phyloP scores from a whole-genome alignment of 129 eudicot genomes.

The Kitagawia praeruptora region DNA sequence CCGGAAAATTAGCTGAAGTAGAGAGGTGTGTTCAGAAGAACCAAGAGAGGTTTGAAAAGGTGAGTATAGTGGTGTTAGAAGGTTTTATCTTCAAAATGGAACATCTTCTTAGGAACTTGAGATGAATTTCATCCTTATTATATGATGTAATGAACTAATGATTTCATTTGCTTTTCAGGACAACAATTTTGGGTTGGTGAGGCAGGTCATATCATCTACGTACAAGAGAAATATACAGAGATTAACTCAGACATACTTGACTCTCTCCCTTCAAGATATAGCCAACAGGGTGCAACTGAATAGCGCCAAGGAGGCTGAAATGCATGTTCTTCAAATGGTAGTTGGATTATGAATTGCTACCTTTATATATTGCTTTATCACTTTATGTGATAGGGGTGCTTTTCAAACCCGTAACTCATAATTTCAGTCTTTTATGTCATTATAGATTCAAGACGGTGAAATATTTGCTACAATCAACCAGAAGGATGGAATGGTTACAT shows the following conservation, averaged over 20 bases:
- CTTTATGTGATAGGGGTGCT: not conserved
- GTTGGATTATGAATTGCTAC: not conserved
- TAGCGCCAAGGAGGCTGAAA: slow-evolving; percentile 84
- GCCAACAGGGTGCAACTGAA: slow-evolving; percentile 68
- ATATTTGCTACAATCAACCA: slow-evolving; percentile 90
- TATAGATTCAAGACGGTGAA: slow-evolving; percentile 82
- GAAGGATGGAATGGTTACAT: slow-evolving; percentile 99
- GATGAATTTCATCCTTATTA: not conserved
- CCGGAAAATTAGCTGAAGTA: slow-evolving; percentile 67
- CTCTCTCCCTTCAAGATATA: slow-evolving; percentile 86
- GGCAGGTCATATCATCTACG: slow-evolving; percentile 79
- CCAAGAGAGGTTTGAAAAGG: slow-evolving; percentile 64
- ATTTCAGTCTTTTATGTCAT: not conserved
- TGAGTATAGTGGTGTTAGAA: slow-evolving; percentile 28
- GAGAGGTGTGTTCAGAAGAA: slow-evolving; percentile 46
- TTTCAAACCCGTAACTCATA: not conserved
- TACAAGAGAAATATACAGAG: slow-evolving; percentile 88
- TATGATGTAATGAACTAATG: not conserved
- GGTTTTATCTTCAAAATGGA: not conserved
- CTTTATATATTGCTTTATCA: slow-evolving; percentile 3
- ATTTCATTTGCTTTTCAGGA: slow-evolving; percentile 39
- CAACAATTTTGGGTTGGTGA: slow-evolving; percentile 87
- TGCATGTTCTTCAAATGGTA: slow-evolving; percentile 99
- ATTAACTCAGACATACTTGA: slow-evolving; percentile 87
- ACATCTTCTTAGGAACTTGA: not conserved